Evolutionary conservation across 2,329 filamentous ascomycete genomes (phyloP), one percentile per base, ranked within the genome.

Genomic region (Diaporthe destruens): DNA sequence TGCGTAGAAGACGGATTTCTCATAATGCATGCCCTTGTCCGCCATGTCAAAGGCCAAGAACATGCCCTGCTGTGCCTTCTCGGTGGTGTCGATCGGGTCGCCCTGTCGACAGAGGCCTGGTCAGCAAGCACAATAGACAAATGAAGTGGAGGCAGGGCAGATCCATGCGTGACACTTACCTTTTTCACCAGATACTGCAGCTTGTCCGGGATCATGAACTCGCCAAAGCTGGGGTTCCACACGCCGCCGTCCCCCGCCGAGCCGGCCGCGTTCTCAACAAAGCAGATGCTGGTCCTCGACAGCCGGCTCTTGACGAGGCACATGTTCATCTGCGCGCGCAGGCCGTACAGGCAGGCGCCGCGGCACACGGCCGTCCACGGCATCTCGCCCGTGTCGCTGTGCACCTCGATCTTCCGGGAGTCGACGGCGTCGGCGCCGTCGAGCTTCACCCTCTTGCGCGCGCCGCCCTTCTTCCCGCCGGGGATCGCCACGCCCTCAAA

Each of bases 401-500:
- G 61, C 11, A 66, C 12, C 44, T 66, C 44, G n/a, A 53, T 51
- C n/a, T 16, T 12, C 32, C 2, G 12, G 11, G 0, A n/a, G 9
- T 34, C 1, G n/a, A n/a, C n/a, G n/a, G n/a, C n/a, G n/a, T n/a
- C n/a, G n/a, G n/a, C n/a, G 20, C 0, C 16, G 16, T 44, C 18
- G 3, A 39, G 14, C 32, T 53, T 53, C 2, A 20, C 20, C 12
- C 18, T 66, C 9, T 66, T 66, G 7, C 11, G 9, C 34, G 34
- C 34, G 9, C n/a, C 11, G 7, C 3, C 6, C 0, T 16, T n/a
- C 42, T 34, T 49, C 7, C 1, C 25, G 2, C 7, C 23, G 0
- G 32, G 0, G 3, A 7, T 0, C 1, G 1, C 3, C 6, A 1
- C 3, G 8, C 44, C 14, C 8, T 39, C 47, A 7, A 66, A 66